A percentile compares a stretch with the other conserved stretches of the same genome.
Evolutionary conservation across 1,284 basidiomycete genomes (phyloP).

Genomic region (Cronartium ribicola): DNA sequence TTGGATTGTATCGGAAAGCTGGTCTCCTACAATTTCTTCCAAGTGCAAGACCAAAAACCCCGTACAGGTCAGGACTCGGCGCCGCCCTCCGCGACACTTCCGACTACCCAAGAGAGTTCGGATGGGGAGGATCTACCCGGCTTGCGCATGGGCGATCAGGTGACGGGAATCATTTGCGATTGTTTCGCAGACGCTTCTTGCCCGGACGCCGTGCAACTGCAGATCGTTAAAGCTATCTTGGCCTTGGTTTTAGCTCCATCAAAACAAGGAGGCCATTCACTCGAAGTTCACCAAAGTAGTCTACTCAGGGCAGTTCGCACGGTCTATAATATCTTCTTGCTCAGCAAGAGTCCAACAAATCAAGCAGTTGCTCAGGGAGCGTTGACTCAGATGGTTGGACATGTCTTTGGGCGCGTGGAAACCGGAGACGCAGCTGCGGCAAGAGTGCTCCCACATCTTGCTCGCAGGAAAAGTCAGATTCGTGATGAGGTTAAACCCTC

Average conservation of each 20-base stretch:
- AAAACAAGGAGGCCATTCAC: constrained; percentile 54
- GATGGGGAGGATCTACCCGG: constrained; percentile 50
- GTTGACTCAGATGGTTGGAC: constrained; percentile 92
- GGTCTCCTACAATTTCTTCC: constrained; percentile 91
- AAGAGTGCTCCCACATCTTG: constrained; percentile 4
- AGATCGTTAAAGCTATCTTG: constrained; percentile 89
- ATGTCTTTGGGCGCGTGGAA: constrained; percentile 71
- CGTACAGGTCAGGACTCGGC: constrained; percentile 57
- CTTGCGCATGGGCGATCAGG: constrained; percentile 71
- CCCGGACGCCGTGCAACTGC: constrained; percentile 81
- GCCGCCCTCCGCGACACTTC: constrained; percentile 52
- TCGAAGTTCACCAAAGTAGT: constrained; percentile 84
- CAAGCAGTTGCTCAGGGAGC: constrained; percentile 96
- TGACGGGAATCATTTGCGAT: constrained; percentile 86
- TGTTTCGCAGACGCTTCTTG: constrained; percentile 76
- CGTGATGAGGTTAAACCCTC: not conserved
- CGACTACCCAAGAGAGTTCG: constrained; percentile 58
- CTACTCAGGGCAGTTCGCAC: constrained; percentile 90
- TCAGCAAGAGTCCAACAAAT: constrained; percentile 81
- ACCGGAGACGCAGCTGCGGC: constrained; percentile 20
- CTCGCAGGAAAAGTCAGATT: not conserved
- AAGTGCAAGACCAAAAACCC: constrained; percentile 55
- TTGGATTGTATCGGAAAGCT: constrained; percentile 94
- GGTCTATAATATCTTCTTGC: constrained; percentile 91
- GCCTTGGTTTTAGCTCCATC: constrained; percentile 70